Evolutionary conservation across 2,329 filamentous ascomycete genomes (phyloP).

Genomic region (Aspergillus novofumigatus): DNA sequence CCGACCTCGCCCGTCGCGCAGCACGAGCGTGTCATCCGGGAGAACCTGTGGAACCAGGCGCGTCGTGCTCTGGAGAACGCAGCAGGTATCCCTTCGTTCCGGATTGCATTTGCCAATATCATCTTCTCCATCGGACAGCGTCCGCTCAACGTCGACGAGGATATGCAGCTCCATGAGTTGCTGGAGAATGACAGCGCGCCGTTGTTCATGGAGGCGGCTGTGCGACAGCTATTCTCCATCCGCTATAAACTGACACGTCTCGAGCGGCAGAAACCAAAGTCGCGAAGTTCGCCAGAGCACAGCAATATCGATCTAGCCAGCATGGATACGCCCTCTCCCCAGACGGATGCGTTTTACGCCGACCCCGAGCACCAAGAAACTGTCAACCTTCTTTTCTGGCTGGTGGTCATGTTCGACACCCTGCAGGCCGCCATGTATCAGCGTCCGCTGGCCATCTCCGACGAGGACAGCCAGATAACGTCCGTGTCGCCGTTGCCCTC

Average conservation of each 20-base stretch:
- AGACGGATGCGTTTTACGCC: constrained; percentile 11
- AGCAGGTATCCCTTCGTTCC: constrained; percentile 42
- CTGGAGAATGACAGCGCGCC: constrained; percentile 27
- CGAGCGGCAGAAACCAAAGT: constrained; percentile 6
- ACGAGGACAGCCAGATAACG: constrained; percentile 44
- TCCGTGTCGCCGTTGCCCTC: constrained; percentile 1
- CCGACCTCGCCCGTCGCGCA: constrained; percentile 10
- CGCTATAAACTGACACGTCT: constrained; percentile 19
- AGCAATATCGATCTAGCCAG: background rate
- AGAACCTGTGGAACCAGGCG: constrained; percentile 42
- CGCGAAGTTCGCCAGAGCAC: background rate
- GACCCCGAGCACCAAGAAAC: constrained; percentile 41
- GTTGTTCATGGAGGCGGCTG: constrained; percentile 37
- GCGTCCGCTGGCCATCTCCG: constrained; percentile 42
- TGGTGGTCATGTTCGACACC: constrained; percentile 58
- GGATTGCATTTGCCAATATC: constrained; percentile 43
- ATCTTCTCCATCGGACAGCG: constrained; percentile 45
- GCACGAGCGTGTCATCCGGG: constrained; percentile 38
- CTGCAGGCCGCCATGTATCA: constrained; percentile 52
- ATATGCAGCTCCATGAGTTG: constrained; percentile 13
- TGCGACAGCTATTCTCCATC: constrained; percentile 35
- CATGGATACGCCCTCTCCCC: background rate
- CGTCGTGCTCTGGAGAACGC: constrained; percentile 35
- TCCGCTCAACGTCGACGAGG: constrained; percentile 26
- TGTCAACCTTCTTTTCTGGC: constrained; percentile 54